These are phyloP conservation scores for Rhizopogon roseolus DNA, from an alignment of 768 basidiomycete species.

Conservation along the genomic window DNA sequence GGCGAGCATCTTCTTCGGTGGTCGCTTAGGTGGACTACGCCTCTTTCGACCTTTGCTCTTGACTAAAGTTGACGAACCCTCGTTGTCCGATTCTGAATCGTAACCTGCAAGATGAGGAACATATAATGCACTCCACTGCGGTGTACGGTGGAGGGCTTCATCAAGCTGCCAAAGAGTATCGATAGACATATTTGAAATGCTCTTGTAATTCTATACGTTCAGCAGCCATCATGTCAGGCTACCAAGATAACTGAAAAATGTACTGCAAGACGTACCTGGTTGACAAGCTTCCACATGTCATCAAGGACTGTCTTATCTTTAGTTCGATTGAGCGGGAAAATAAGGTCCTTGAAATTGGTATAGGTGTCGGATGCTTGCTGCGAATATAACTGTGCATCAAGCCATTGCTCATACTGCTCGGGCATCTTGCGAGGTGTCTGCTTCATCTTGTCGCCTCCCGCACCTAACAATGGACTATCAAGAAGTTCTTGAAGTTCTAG, in stretches of 20 bases:
- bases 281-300: slow-evolving; percentile 60
- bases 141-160: slow-evolving; percentile 43
- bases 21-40: slow-evolving; percentile 17
- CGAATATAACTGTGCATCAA: slow-evolving; percentile 64
- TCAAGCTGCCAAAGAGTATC: slow-evolving; percentile 63
- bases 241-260: not conserved
- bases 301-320: slow-evolving; percentile 46
- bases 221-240: not conserved
- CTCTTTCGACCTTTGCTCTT: slow-evolving; percentile 14
- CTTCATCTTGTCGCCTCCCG: slow-evolving; percentile 52
- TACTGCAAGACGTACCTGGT: slow-evolving; percentile 39
- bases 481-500: slow-evolving; percentile 65
- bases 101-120: slow-evolving; percentile 14
- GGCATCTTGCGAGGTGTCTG: slow-evolving; percentile 47
- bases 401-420: slow-evolving; percentile 59
- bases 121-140: slow-evolving; percentile 56
- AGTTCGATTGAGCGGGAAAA: slow-evolving; percentile 56
- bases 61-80: not conserved
- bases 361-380: slow-evolving; percentile 47
- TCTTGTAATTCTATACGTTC: slow-evolving; percentile 52
- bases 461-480: slow-evolving; percentile 54
- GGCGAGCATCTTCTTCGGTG: slow-evolving; percentile 38
- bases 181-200: slow-evolving; percentile 45
- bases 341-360: slow-evolving; percentile 47
- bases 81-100: slow-evolving; percentile 20